Base-by-base conservation (phyloP, 805 yeast species). In the Yamadazyma sp. region DNA sequence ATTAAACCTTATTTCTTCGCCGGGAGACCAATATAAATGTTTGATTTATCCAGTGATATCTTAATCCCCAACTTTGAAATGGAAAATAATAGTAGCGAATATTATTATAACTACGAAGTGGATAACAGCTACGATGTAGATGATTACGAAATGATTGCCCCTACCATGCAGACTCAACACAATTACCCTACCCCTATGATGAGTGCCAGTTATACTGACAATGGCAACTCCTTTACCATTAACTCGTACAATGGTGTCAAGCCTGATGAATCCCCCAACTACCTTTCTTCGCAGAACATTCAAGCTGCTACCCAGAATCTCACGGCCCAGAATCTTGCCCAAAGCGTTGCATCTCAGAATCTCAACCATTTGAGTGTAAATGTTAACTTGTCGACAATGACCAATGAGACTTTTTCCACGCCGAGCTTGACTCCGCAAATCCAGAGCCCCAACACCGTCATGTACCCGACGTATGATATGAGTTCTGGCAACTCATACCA, bases 21-120 rank as follows among this genome's bases (percentile, higher is more conserved):
- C n/a, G 7, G 28, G 12, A 25, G 6, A 25, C 7, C 6, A n/a
- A n/a, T 25, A 8, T 25, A 12, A 22, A 44, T 44, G 47, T 44
- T 44, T 30, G 41, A 44, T 38, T 37, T 41, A 25, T 32, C 42
- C 15, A 44, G 45, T 35, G 47, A 44, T n/a, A 44, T 41, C 4
- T n/a, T 44, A 19, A 44, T 31, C 20, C 43, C 45, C 14, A 28
- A 35, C 35, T 27, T 35, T 26, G 42, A 40, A 33, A 32, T 41
- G 39, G 37, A 37, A 27, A 37, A 44, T 24, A 44, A 40, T 32
- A 44, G 38, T 35, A 36, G 34, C 31, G 35, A 30, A 31, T 35
- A 43, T 37, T 36, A 44, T 24, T 37, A 37, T 28, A 38, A 43
- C 28, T 42, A 42, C 26, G 32, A 37, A n/a, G 20, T 14, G 28